These are phyloP conservation scores for Saksenaea vasiformis DNA, from an alignment of 371 early-diverging fungal genomes.

Conservation along the genomic window DNA sequence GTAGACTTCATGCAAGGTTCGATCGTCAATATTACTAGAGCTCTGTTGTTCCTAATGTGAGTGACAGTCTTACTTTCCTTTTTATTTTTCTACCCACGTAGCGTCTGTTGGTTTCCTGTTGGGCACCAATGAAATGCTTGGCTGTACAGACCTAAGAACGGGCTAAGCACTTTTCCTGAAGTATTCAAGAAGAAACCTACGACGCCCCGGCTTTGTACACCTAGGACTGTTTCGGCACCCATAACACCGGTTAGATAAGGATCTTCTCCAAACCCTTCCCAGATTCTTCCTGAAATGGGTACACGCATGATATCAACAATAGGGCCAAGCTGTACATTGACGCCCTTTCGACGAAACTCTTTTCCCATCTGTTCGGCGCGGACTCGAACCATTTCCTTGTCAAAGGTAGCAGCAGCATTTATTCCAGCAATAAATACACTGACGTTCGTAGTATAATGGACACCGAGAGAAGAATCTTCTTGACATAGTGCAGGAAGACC, in stretches of 20 bases:
- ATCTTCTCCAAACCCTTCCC: constrained; percentile 54
- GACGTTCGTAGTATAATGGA: constrained; percentile 39
- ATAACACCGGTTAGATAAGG: constrained; percentile 45
- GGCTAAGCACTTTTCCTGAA: not conserved
- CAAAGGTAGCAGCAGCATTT: constrained; percentile 53
- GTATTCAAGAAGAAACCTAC: constrained; percentile 11
- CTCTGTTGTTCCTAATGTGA: not conserved
- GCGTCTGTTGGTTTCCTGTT: constrained; percentile 41
- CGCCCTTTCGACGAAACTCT: constrained; percentile 51
- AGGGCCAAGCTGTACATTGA: constrained; percentile 37
- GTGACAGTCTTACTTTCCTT: not conserved
- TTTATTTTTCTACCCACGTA: not conserved
- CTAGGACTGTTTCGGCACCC: constrained; percentile 19
- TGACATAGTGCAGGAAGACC: not conserved
- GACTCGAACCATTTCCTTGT: constrained; percentile 33
- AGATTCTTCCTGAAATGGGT: constrained; percentile 50
- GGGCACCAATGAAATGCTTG: constrained; percentile 54
- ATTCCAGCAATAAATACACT: constrained; percentile 47
- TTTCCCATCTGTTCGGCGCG: constrained; percentile 45
- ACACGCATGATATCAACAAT: constrained; percentile 32
- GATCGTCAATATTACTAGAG: constrained; percentile 41
- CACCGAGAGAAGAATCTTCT: not conserved
- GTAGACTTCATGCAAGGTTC: constrained; percentile 58
- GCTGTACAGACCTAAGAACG: constrained; percentile 45
- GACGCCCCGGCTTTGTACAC: constrained; percentile 32